A percentile compares a stretch with the other conserved stretches of the same genome.
Conservation (phyloP, 768 basidiomycete species). For the Lactifluus volemus region DNA sequence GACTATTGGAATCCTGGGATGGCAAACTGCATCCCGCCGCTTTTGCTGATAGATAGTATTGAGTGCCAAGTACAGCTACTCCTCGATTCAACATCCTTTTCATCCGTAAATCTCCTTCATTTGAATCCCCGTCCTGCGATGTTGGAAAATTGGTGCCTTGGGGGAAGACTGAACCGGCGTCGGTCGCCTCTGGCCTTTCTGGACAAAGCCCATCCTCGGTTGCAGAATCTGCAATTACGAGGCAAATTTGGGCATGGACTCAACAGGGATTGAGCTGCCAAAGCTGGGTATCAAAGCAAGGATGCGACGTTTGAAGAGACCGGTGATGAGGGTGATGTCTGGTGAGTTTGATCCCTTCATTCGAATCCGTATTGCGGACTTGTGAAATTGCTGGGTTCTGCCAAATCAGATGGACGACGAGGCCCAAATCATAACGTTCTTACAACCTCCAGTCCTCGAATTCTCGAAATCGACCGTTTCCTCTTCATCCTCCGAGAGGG, state of each 20-base stretch:
- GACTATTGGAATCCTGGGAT: neutral
- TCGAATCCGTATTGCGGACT: too few species aligned
- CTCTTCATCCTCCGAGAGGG: too few species aligned
- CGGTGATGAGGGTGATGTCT: constrained; percentile 80
- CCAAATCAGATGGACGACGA: too few species aligned
- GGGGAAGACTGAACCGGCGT: constrained; percentile 5
- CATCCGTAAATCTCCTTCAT: neutral
- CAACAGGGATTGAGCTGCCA: constrained; percentile 47
- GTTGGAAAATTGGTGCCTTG: neutral
- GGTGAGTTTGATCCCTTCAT: constrained; percentile 35
- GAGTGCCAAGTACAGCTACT: neutral
- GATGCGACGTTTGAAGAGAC: constrained; percentile 64
- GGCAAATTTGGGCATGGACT: neutral
- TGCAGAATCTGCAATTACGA: neutral
- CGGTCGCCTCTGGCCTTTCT: too few species aligned
- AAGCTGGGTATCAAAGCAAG: constrained; percentile 67
- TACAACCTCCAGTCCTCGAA: too few species aligned
- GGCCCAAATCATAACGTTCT: too few species aligned
- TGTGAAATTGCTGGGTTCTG: too few species aligned
- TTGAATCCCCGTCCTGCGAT: neutral
- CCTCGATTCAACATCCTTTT: neutral
- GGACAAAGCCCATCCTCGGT: too few species aligned
- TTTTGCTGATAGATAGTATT: neutral
- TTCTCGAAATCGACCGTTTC: too few species aligned
- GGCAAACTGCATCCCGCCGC: neutral